Percentiles rank a stretch among this genome's conserved stretches.
Conservation (phyloP, 176 grass and related monocot species). For the Aegilops longissima region DNA sequence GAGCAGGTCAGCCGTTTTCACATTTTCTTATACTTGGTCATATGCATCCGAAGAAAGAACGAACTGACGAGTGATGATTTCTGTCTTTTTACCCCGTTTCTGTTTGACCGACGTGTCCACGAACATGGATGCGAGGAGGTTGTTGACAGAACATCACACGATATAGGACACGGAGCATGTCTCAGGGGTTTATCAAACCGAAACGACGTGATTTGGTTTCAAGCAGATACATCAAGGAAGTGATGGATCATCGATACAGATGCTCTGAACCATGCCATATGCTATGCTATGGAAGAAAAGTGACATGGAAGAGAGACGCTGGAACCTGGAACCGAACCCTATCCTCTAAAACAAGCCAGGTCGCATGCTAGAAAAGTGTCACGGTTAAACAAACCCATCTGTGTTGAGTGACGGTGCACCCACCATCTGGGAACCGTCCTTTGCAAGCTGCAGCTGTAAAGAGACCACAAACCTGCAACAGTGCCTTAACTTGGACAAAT, state of each 20-base stretch:
- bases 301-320: neutral
- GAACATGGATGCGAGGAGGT: neutral
- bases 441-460: conserved; percentile 35
- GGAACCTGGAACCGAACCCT: neutral
- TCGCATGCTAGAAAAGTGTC: conserved; percentile 6
- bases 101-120: neutral
- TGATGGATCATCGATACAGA: neutral
- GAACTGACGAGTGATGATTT: neutral
- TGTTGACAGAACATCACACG: neutral
- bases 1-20: conserved; percentile 35
- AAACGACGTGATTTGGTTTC: neutral
- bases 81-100: too few species aligned
- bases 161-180: neutral
- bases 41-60: neutral
- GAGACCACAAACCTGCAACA: neutral
- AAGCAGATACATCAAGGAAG: neutral
- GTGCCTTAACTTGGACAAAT: neutral
- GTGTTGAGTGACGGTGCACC: conserved; percentile 30
- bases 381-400: neutral
- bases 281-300: too few species aligned
- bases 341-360: neutral
- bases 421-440: conserved; percentile 24
- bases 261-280: conserved; percentile 12
- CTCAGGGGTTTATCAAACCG: neutral
- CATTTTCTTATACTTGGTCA: conserved; percentile 12